Percentiles rank a stretch among this genome's conserved stretches.
These are phyloP conservation scores for Telfairia occidentalis DNA, from an alignment of 331 rosid species.

Conservation along the genomic window DNA sequence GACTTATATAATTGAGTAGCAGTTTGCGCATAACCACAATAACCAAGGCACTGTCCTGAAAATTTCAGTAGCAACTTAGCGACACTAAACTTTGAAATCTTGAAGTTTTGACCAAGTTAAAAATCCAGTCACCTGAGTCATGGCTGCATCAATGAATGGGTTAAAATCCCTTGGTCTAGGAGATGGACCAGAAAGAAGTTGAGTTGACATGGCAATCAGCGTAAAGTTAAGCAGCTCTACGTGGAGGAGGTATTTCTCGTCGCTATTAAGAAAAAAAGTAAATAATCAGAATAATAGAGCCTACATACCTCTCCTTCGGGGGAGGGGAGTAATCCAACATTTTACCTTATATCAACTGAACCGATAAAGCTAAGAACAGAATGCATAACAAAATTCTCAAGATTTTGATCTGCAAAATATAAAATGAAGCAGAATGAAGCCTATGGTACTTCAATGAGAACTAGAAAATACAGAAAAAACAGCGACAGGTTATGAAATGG, in stretches of 20 bases:
- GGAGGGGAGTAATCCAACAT: conserved; percentile 19
- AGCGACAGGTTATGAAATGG: not conserved
- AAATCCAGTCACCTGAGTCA: conserved; percentile 68
- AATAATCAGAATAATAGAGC: conserved; percentile 24
- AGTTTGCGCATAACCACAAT: conserved; percentile 55
- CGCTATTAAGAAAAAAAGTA: conserved; percentile 25
- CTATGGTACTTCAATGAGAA: not conserved
- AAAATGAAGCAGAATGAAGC: not conserved
- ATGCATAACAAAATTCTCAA: conserved; percentile 55
- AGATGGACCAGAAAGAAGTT: conserved; percentile 94
- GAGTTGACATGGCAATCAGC: conserved; percentile 91
- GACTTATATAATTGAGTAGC: conserved; percentile 55
- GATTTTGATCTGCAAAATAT: conserved; percentile 56
- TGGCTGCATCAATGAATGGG: conserved; percentile 87
- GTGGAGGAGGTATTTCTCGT: conserved; percentile 61
- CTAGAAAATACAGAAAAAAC: not conserved
- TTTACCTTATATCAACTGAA: conserved; percentile 81
- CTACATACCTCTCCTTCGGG: conserved; percentile 18
- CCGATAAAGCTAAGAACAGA: conserved; percentile 65
- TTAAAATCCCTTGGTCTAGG: conserved; percentile 72
- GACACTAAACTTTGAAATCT: conserved; percentile 9
- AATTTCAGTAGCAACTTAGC: conserved; percentile 21
- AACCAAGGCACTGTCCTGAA: conserved; percentile 79
- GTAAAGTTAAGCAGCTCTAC: conserved; percentile 88
- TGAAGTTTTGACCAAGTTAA: conserved; percentile 14